Base-by-base conservation (phyloP, 495 filamentous ascomycete genomes). In the Stereocaulon alpinum region DNA sequence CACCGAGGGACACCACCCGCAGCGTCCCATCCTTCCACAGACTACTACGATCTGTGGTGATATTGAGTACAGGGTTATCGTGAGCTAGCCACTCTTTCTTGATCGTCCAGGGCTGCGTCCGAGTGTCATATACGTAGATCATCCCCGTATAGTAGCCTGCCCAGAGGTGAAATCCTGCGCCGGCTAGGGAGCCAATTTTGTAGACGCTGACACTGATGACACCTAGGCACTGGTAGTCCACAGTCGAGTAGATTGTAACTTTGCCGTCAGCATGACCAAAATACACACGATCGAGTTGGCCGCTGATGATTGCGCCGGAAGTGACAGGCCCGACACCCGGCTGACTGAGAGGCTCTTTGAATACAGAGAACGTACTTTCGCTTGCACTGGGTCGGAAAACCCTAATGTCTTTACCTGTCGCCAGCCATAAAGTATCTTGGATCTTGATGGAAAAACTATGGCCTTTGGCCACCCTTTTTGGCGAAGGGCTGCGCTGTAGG, bases 51-150 rank as follows among this genome's bases (percentile, higher is more conserved):
- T 98, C 93, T 14, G 86, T 82, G 50, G 86, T 73, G 18, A 98
- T 80, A 51, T 81, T 81, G 43, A 84, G 80, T 4, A 95, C 85
- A 15, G 91, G 87, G 58, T 85, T 86, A 27, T 86, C 84, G 70
- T 96, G 91, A 34, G 90, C 92, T 61, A 82, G 81, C 92, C 92
- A 98, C 64, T 96, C 90, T 72, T 98, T 98, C 74, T 86, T 86
- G 15, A 92, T 84, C 7, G 74, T 80, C 93, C 93, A 98, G 0
- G 94, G 93, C 40, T 81, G 85, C 27, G 82, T 80, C 9, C 71
- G 79, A 32, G 88, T 86, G 67, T 97, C 91, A 68, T 96, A 98
- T 14, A 97, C 87, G 62, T 89, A 90, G 32, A 95, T 83, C 82
- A 87, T 95, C n/a, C 93, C 93, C 3, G 86, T 95, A 67, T 91